Conservation (phyloP, 192 early-diverging fungal genomes). For the Backusella mclennaniae region DNA sequence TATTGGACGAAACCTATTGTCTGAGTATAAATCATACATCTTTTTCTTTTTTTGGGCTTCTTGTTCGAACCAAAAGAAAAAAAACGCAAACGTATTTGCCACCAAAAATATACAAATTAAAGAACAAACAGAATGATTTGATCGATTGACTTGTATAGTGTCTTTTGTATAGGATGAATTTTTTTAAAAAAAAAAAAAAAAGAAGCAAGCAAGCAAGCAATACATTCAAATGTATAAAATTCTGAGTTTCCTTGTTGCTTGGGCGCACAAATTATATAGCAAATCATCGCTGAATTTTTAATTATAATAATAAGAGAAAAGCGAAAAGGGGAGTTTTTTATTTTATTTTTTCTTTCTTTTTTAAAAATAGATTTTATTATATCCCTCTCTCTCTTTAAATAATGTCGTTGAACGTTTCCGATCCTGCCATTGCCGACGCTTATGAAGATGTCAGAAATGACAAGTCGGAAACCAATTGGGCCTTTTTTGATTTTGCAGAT, state of each 20-base stretch:
- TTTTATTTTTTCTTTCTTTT: conserved; percentile 4
- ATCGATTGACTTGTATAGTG: not conserved
- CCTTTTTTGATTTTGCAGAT: conserved; percentile 40
- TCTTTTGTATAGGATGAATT: not conserved
- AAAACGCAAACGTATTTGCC: too few relatives aligned
- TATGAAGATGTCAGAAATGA: conserved; percentile 59
- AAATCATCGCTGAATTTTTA: not conserved
- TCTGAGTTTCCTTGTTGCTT: not conserved
- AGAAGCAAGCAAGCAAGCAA: too few relatives aligned
- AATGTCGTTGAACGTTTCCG: conserved; percentile 29
- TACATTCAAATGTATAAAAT: not conserved
- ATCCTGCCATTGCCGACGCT: conserved; percentile 43
- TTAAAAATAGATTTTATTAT: not conserved
- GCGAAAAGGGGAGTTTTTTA: not conserved
- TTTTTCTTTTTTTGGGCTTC: too few relatives aligned
- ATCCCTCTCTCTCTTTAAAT: not conserved
- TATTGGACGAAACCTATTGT: too few relatives aligned
- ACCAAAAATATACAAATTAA: too few relatives aligned
- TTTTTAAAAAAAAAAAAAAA: not conserved
- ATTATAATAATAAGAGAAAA: not conserved
- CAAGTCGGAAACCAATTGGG: conserved; percentile 56
- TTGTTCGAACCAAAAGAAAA: too few relatives aligned
- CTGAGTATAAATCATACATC: too few relatives aligned
- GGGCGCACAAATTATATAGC: not conserved
- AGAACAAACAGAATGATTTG: too few relatives aligned